Evolutionary conservation across 116 monocot genomes (phyloP).

Genomic region (Trichopus zeylanicus): DNA sequence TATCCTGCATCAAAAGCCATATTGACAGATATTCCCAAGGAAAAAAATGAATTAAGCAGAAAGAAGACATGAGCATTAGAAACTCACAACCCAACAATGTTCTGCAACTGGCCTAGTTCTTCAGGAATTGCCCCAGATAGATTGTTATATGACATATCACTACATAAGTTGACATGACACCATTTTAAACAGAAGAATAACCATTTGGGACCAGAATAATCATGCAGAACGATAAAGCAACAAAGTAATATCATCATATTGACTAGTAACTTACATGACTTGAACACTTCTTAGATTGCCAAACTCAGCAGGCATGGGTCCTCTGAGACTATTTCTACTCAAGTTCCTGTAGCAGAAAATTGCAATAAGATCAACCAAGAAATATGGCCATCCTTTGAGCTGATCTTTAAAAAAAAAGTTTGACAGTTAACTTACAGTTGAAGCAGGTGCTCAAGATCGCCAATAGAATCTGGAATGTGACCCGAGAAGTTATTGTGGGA

Average conservation of each 20-base stretch:
- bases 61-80: neutral
- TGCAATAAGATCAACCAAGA: no score
- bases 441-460: conserved; percentile 95
- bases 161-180: conserved; percentile 5
- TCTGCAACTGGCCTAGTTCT: conserved; percentile 87
- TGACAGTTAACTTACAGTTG: conserved; percentile 41
- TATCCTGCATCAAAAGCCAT: conserved; percentile 42
- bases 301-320: conserved; percentile 62
- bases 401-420: no score
- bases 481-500: conserved; percentile 77
- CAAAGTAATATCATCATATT: no score
- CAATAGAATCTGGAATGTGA: conserved; percentile 69
- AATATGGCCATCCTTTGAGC: no score
- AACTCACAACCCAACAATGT: conserved; percentile 64
- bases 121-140: conserved; percentile 73
- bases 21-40: neutral
- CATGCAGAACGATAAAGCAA: no score
- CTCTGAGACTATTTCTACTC: conserved; percentile 65
- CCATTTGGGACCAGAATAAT: no score
- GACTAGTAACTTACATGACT: conserved; percentile 65
- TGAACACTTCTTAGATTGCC: conserved; percentile 92
- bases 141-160: conserved; percentile 75
- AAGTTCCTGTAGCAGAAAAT: conserved; percentile 36
- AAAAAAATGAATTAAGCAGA: neutral
- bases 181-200: neutral